These are phyloP conservation scores for Irpex rosettiformis DNA, from an alignment of 1,284 basidiomycete species.

Conservation along the genomic window DNA sequence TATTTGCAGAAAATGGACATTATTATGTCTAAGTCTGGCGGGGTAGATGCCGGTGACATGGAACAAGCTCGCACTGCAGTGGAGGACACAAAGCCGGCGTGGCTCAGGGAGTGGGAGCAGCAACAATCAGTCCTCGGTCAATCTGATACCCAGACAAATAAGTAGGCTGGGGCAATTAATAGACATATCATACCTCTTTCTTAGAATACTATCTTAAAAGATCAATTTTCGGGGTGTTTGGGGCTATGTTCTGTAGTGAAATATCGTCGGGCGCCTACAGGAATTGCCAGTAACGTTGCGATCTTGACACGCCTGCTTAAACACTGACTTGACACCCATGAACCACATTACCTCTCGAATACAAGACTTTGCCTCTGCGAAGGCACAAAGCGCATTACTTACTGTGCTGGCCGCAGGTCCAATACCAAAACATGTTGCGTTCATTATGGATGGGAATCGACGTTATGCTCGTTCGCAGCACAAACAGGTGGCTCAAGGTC, in stretches of 20 bases:
- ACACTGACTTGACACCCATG: not conserved
- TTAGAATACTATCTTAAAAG: too few species aligned
- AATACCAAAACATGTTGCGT: conserved; percentile 88
- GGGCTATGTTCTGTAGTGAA: too few species aligned
- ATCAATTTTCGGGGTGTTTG: too few species aligned
- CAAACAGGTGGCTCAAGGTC: conserved; percentile 71
- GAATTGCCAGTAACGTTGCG: too few species aligned
- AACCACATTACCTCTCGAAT: conserved; percentile 8
- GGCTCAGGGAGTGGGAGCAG: conserved; percentile 20
- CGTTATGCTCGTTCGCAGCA: conserved; percentile 80
- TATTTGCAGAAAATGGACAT: not conserved
- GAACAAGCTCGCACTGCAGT: not conserved
- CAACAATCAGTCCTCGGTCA: conserved; percentile 13
- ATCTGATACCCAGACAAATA: too few species aligned
- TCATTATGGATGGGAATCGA: conserved; percentile 98
- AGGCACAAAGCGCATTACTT: conserved; percentile 47
- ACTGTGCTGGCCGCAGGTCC: conserved; percentile 76
- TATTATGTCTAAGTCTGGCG: not conserved
- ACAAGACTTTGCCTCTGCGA: conserved; percentile 20
- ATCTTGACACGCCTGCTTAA: too few species aligned
- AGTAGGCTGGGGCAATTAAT: too few species aligned
- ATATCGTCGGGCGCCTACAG: too few species aligned
- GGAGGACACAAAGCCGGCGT: conserved; percentile 20
- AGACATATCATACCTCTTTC: too few species aligned
- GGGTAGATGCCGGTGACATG: not conserved